phyloP scores from a whole-genome alignment of 2,329 filamentous ascomycete genomes.

The Talaromyces sp. region DNA sequence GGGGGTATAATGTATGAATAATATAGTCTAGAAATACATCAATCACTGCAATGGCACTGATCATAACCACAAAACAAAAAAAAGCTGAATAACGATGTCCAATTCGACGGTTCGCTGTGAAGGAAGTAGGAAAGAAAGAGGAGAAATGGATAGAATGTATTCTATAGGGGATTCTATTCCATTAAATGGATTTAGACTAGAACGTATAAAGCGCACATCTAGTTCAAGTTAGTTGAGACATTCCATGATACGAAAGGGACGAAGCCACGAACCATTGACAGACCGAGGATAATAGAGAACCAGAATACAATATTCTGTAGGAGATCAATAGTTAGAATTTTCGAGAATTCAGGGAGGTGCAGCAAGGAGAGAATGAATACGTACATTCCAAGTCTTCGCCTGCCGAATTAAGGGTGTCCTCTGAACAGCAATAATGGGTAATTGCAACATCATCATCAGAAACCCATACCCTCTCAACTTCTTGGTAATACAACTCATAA shows the following conservation, averaged over 20 bases:
- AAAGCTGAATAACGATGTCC: background rate
- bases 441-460: constrained; percentile 89
- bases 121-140: background rate
- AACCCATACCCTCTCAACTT: constrained; percentile 94
- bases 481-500: constrained; percentile 97
- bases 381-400: constrained; percentile 67
- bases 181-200: constrained; percentile 39
- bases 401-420: constrained; percentile 70
- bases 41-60: background rate
- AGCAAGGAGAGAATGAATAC: constrained; percentile 7
- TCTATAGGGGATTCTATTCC: no score
- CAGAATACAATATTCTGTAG: constrained; percentile 74
- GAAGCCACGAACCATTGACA: constrained; percentile 63
- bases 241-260: constrained; percentile 8
- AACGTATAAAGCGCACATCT: constrained; percentile 59
- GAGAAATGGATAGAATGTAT: no score
- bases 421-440: constrained; percentile 91
- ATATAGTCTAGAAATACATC: background rate
- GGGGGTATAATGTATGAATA: background rate
- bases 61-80: background rate
- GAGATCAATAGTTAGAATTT: constrained; percentile 13
- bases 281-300: constrained; percentile 82
- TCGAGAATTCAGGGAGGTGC: no score
- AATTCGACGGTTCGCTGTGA: background rate
- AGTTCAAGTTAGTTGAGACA: background rate